Evolutionary conservation across 495 filamentous ascomycete genomes (phyloP), one percentile per base, ranked within the genome.

Genomic region (Lasiosphaeria hispida): DNA sequence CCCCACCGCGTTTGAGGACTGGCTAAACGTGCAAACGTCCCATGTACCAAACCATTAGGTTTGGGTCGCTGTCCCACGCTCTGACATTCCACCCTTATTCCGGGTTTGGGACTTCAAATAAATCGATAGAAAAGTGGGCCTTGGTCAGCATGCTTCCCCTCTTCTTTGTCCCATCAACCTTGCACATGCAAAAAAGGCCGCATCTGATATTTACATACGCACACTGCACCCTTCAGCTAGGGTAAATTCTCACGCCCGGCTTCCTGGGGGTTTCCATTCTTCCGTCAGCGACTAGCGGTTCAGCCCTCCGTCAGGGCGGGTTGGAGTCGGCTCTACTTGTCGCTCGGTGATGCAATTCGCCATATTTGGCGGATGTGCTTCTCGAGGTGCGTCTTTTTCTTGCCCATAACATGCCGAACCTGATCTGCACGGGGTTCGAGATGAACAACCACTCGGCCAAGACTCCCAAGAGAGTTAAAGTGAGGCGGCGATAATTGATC

Each of bases 161-260:
- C 14, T 9, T 23, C 36, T 52, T 52, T 36, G 34, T 52, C 36
- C 39, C 36, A 15, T 38, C 23, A 30, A 30, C 23, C 23, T 52
- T 52, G 10, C 34, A 52, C 49, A 52, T 52, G 49, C 36, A 34
- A 52, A 52, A 38, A 40, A 52, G 33, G n/a, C 47, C 47, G 47
- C 49, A 40, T 30, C 23, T 30, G 23, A 30, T 30, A 30, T 30
- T 30, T 30, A 30, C 23, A 30, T 5, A 30, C 23, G 23, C 23
- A 30, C 23, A 30, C 23, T 30, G 23, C 23, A 30, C 23, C 23
- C 23, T 30, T 30, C 23, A 30, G 23, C 23, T 5, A 30, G 23
- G 23, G 5, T 5, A 30, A 30, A 2, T 30, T 5, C 23, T 30
- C 23, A 30, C 23, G 23, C 23, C 23, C 23, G 23, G 23, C 2